These are phyloP conservation scores for Aspergillus thermomutatus DNA, from an alignment of 2,329 filamentous ascomycete genomes.

Conservation along the genomic window DNA sequence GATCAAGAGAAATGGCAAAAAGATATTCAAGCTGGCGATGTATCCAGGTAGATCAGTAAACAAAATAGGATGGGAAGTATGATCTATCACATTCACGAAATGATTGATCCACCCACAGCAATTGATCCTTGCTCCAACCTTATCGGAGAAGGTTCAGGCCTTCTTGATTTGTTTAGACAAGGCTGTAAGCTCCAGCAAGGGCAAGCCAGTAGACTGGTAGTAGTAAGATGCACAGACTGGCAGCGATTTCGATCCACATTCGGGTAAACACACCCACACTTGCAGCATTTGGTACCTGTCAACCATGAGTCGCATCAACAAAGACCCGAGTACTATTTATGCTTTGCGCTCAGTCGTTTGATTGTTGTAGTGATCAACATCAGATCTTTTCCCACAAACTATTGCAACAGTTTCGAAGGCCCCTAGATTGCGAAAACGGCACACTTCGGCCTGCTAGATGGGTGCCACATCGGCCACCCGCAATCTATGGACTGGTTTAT, in stretches of 20 bases:
- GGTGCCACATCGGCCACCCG: neutral
- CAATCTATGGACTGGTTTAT: neutral
- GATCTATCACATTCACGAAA: neutral
- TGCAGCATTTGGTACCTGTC: neutral
- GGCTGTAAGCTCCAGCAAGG: neutral
- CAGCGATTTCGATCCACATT: neutral
- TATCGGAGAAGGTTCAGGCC: neutral
- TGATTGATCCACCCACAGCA: neutral
- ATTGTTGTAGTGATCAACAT: neutral
- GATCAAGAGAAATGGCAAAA: neutral
- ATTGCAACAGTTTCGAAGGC: neutral
- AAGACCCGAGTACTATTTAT: neutral
- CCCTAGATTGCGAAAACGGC: neutral
- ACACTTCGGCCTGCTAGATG: neutral
- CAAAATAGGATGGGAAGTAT: neutral
- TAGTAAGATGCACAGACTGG: neutral
- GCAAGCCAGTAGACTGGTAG: neutral
- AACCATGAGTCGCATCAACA: neutral
- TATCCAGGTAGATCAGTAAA: neutral
- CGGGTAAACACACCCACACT: neutral
- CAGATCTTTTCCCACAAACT: neutral
- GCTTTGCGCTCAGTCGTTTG: neutral
- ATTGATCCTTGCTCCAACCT: neutral
- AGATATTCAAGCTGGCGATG: neutral
- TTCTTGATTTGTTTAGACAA: neutral